phyloP scores from a whole-genome alignment of 2,329 filamentous ascomycete species.

The Berkeleyomyces rouxiae region DNA sequence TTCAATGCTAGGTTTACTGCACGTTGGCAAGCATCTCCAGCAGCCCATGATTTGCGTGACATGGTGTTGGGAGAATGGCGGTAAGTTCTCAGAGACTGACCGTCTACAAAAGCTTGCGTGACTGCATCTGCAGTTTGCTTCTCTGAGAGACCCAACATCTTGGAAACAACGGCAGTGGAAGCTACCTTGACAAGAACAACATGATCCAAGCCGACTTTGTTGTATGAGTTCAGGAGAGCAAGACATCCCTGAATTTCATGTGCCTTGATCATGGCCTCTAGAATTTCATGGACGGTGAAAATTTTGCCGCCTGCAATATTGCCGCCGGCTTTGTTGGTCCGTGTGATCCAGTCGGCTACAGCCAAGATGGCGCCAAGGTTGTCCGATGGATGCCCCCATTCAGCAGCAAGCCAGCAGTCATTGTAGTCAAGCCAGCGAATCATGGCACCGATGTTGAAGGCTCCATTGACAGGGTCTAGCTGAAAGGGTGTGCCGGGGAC shows the following conservation, averaged over 20 bases:
- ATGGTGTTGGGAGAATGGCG: conserved; percentile 97
- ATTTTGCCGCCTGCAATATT: conserved; percentile 80
- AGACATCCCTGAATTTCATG: conserved; percentile 98
- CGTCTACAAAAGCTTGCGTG: conserved; percentile 94
- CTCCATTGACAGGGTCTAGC: conserved; percentile 85
- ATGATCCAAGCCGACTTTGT: conserved; percentile 96
- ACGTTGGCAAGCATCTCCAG: conserved; percentile 91
- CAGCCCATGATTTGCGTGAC: conserved; percentile 98
- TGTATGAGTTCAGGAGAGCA: conserved; percentile 94
- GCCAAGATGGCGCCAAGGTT: conserved; percentile 94
- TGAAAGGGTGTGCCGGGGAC: conserved; percentile 87
- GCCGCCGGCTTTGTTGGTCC: conserved; percentile 59
- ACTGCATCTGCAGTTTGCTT: conserved; percentile 88
- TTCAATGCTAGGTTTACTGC: conserved; percentile 84
- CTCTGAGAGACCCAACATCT: conserved; percentile 82
- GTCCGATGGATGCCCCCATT: conserved; percentile 98
- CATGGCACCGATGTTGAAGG: conserved; percentile 98
- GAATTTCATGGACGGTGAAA: conserved; percentile 74
- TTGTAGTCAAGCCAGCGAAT: conserved; percentile 99
- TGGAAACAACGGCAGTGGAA: conserved; percentile 81
- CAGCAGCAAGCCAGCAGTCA: conserved; percentile 96
- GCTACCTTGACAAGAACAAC: conserved; percentile 97
- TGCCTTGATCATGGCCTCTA: conserved; percentile 97
- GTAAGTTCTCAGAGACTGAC: conserved; percentile 91
- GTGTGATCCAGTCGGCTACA: conserved; percentile 92